Evolutionary conservation across 1,284 basidiomycete genomes (phyloP), one percentile per base, ranked within the genome.

Genomic region (Cutaneotrichosporon cutaneum): DNA sequence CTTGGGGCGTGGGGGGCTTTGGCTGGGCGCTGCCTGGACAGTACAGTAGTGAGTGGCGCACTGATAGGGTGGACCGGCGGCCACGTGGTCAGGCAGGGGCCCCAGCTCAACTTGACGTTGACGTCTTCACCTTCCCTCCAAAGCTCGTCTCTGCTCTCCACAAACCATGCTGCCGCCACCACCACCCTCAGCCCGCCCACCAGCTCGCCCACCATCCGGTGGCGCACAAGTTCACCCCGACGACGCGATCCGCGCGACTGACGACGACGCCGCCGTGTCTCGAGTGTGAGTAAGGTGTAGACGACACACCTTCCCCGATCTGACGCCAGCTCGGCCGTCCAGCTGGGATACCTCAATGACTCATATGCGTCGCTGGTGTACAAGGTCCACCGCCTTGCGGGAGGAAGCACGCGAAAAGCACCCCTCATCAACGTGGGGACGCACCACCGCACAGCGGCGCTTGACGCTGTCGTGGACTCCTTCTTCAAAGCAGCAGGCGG

Each of bases 401-500:
- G 50, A 3, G 54, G 32, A 14, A 52, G 65, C 14, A 67, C 32
- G 67, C 75, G 55, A 2, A 76, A 77, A 68, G 68, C 91, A 1
- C 94, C 94, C 0, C 80, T 98, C 68, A 98, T 99, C 82, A 98
- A 98, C 75, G 84, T 97, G 51, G 95, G 95, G 9, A 99, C 95
- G 1, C 91, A 90, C 68, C 86, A 96, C 59, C 85, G 96, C 58
- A 88, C 90, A 0, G 83, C 84, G 53, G 88, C 86, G 2, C 86
- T 98, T 51, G 96, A 99, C 73, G 76, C 80, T 51, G 84, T 97
- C 7, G 87, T 96, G 0, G 81, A 88, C 22, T 77, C 83, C 50
- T 97, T 93, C 84, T 70, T 96, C 18, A 68, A 73, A 8, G 68
- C 82, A 4, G 70, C 72, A n/a, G 26, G 21, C n/a, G 55, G 22